phyloP scores from a whole-genome alignment of 148 eudicot species.

The Vaccinium myrtillus region DNA sequence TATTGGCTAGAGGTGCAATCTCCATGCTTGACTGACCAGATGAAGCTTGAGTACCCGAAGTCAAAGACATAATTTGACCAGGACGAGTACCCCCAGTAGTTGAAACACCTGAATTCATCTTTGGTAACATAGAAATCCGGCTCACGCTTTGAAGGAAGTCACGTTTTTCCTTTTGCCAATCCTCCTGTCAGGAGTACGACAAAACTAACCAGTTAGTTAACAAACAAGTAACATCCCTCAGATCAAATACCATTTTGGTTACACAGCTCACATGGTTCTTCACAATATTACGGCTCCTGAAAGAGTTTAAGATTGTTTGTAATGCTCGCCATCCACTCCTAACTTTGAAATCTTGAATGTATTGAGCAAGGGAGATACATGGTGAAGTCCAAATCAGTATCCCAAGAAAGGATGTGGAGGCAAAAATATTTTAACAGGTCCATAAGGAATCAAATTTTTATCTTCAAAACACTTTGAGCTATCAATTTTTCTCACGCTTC shows the following conservation, averaged over 20 bases:
- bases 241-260: background rate
- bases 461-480: background rate
- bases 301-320: background rate
- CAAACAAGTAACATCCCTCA: background rate
- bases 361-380: background rate
- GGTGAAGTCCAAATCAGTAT: background rate
- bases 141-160: constrained; percentile 88
- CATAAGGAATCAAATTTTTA: background rate
- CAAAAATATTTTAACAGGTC: background rate
- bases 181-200: constrained; percentile 51
- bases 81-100: constrained; percentile 43
- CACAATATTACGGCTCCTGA: background rate
- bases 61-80: constrained; percentile 55
- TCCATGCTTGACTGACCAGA: constrained; percentile 68
- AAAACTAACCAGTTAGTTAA: background rate
- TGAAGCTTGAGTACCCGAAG: constrained; percentile 53
- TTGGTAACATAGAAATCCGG: constrained; percentile 79
- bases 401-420: background rate
- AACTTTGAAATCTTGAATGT: background rate
- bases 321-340: background rate
- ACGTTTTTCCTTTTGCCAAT: constrained; percentile 91
- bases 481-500: background rate
- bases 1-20: constrained; percentile 49
- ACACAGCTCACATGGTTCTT: background rate
- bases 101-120: constrained; percentile 55